A percentile compares a stretch with the other conserved stretches of the same genome.
These are phyloP conservation scores for Chenopodium suecicum DNA, from an alignment of 148 eudicot species.

Conservation along the genomic window DNA sequence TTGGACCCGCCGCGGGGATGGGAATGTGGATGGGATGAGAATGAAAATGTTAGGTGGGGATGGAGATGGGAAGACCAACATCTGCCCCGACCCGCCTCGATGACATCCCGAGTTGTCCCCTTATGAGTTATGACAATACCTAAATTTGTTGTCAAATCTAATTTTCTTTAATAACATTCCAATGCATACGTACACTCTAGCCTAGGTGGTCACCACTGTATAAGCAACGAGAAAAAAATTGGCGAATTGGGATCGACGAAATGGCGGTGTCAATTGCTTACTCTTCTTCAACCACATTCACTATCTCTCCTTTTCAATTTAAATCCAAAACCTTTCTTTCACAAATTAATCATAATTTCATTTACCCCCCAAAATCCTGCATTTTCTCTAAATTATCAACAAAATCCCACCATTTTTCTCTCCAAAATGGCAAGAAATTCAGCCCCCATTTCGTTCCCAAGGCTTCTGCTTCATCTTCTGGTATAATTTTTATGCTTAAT, in stretches of 20 bases:
- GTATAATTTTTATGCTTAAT: constrained; percentile 30
- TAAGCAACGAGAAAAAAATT: no score
- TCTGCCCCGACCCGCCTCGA: no score
- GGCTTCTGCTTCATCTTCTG: constrained; percentile 65
- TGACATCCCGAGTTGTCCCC: no score
- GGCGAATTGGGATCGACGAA: constrained; percentile 3
- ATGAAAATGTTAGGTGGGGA: no score
- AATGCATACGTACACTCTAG: no score
- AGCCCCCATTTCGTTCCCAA: constrained; percentile 35
- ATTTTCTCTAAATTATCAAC: constrained; percentile 17
- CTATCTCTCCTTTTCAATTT: constrained; percentile 5
- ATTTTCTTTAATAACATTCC: no score
- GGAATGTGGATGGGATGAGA: no score
- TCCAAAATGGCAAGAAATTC: constrained; percentile 26
- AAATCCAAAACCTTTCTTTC: constrained; percentile 7
- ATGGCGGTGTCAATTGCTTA: constrained; percentile 22
- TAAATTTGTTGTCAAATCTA: no score
- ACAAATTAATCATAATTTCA: not conserved
- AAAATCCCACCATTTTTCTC: constrained; percentile 17
- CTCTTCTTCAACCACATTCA: constrained; percentile 1
- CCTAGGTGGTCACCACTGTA: no score
- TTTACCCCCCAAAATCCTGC: not conserved
- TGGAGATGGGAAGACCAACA: no score
- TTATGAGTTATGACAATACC: no score
- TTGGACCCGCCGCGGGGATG: no score